Percentiles rank a stretch among this genome's conserved stretches.
Conservation (phyloP, 352 stramenopile genomes). For the Hyphochytrium catenoides region DNA sequence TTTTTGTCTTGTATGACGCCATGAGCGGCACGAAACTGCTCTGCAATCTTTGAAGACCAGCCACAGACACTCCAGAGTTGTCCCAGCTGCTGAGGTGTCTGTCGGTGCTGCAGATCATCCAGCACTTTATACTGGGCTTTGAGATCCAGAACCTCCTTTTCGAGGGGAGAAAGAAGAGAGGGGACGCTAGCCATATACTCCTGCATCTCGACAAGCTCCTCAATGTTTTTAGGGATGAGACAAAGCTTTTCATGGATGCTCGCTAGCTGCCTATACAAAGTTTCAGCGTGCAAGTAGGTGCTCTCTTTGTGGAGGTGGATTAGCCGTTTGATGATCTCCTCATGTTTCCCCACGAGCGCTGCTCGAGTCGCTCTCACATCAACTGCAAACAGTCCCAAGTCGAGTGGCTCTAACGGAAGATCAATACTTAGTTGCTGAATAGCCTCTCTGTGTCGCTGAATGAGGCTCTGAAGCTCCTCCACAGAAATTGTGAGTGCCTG, state of each 20-base stretch:
- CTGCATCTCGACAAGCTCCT: slow-evolving; percentile 58
- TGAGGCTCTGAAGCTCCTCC: slow-evolving; percentile 31
- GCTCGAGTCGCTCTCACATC: slow-evolving; percentile 50
- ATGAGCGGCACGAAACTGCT: slow-evolving; percentile 48
- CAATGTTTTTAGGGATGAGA: slow-evolving; percentile 64
- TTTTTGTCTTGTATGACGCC: slow-evolving; percentile 49
- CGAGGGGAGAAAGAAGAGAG: slow-evolving; percentile 29
- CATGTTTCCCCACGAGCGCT: slow-evolving; percentile 41
- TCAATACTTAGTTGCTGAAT: slow-evolving; percentile 34
- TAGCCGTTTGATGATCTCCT: slow-evolving; percentile 35
- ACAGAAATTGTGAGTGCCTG: too few relatives aligned
- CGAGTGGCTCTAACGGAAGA: slow-evolving; percentile 30
- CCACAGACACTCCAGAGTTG: slow-evolving; percentile 66
- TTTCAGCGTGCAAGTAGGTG: slow-evolving; percentile 31
- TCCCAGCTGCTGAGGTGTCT: slow-evolving; percentile 55
- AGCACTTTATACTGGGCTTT: slow-evolving; percentile 47
- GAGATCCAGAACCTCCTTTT: slow-evolving; percentile 50
- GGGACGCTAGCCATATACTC: slow-evolving; percentile 58
- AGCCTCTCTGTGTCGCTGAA: slow-evolving; percentile 31
- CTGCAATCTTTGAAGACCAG: slow-evolving; percentile 62
- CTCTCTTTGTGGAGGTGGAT: slow-evolving; percentile 34
- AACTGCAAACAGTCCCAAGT: slow-evolving; percentile 43
- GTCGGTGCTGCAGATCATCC: slow-evolving; percentile 49
- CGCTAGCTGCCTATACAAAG: slow-evolving; percentile 52
- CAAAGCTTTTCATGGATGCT: slow-evolving; percentile 52